phyloP scores from a whole-genome alignment of 2,329 filamentous ascomycete genomes.

The Dothidotthia symphoricarpi region DNA sequence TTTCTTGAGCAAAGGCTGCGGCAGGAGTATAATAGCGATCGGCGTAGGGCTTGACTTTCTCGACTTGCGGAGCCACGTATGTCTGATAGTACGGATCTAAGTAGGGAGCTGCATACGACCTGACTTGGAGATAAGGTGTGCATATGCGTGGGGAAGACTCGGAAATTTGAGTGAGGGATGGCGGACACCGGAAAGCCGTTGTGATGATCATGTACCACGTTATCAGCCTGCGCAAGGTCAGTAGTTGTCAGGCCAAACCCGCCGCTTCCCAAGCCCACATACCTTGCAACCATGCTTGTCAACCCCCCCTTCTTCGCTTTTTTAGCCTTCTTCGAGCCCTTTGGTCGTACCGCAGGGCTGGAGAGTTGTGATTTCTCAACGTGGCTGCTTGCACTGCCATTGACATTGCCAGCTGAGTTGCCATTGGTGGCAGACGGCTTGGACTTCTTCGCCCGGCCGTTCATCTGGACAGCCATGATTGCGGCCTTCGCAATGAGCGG shows the following conservation, averaged over 20 bases:
- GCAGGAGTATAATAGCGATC: slow-evolving; percentile 64
- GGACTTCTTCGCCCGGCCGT: slow-evolving; percentile 39
- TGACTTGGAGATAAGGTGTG: slow-evolving; percentile 71
- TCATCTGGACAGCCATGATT: slow-evolving; percentile 40
- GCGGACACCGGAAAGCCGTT: slow-evolving; percentile 78
- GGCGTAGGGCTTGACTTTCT: slow-evolving; percentile 71
- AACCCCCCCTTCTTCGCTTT: slow-evolving; percentile 27
- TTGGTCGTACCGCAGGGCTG: slow-evolving; percentile 15
- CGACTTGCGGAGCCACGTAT: slow-evolving; percentile 81
- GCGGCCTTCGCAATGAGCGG: too few relatives aligned
- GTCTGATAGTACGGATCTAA: slow-evolving; percentile 80
- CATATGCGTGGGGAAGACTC: slow-evolving; percentile 74
- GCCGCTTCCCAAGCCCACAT: slow-evolving; percentile 1
- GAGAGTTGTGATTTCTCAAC: slow-evolving; percentile 27
- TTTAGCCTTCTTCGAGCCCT: slow-evolving; percentile 15
- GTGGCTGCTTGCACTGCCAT: slow-evolving; percentile 27
- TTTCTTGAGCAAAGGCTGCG: slow-evolving; percentile 59
- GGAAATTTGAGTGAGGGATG: slow-evolving; percentile 64
- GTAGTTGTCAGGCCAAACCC: background rate
- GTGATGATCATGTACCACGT: slow-evolving; percentile 87
- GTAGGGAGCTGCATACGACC: slow-evolving; percentile 68
- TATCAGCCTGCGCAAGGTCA: slow-evolving; percentile 53
- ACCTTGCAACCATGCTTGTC: slow-evolving; percentile 38
- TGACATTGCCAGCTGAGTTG: slow-evolving; percentile 20
- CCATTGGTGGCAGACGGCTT: slow-evolving; percentile 31